A percentile compares a stretch with the other conserved stretches of the same genome.
These are phyloP conservation scores for Lyophyllum atratum DNA, from an alignment of 768 basidiomycete genomes.

Conservation along the genomic window DNA sequence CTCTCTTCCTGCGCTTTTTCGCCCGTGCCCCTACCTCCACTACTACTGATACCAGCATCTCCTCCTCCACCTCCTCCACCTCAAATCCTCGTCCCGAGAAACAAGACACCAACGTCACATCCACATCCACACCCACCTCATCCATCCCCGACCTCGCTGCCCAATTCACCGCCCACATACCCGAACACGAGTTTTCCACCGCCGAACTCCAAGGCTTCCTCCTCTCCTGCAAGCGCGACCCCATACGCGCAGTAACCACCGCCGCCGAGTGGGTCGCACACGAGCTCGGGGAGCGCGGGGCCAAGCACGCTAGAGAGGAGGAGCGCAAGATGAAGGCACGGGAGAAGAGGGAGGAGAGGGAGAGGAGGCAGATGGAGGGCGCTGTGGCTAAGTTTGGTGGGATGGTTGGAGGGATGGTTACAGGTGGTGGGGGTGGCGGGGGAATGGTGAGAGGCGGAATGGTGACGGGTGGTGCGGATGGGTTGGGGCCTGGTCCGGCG, in stretches of 20 bases:
- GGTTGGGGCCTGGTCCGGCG: neutral
- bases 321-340: slow-evolving; percentile 26
- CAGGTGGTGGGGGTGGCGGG: neutral
- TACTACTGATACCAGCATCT: neutral
- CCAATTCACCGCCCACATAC: slow-evolving; percentile 43
- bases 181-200: slow-evolving; percentile 52
- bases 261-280: slow-evolving; percentile 44
- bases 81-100: slow-evolving; percentile 5
- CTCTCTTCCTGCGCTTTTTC: slow-evolving; percentile 55
- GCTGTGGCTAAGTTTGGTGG: slow-evolving; percentile 23
- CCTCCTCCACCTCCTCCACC: neutral
- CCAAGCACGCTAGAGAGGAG: slow-evolving; percentile 35
- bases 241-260: slow-evolving; percentile 33
- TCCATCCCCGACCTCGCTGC: slow-evolving; percentile 34
- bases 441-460: slow-evolving; percentile 3
- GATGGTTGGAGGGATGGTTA: slow-evolving; percentile 9
- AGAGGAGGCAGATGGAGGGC: slow-evolving; percentile 25
- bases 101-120: slow-evolving; percentile 15
- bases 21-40: slow-evolving; percentile 17
- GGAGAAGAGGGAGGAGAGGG: slow-evolving; percentile 26
- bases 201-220: slow-evolving; percentile 66
- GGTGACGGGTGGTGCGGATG: slow-evolving; percentile 1
- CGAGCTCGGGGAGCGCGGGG: slow-evolving; percentile 33
- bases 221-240: slow-evolving; percentile 43
- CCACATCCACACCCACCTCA: neutral